phyloP scores from a whole-genome alignment of 1,284 basidiomycete species.

The Ceratobasidium sp. region DNA sequence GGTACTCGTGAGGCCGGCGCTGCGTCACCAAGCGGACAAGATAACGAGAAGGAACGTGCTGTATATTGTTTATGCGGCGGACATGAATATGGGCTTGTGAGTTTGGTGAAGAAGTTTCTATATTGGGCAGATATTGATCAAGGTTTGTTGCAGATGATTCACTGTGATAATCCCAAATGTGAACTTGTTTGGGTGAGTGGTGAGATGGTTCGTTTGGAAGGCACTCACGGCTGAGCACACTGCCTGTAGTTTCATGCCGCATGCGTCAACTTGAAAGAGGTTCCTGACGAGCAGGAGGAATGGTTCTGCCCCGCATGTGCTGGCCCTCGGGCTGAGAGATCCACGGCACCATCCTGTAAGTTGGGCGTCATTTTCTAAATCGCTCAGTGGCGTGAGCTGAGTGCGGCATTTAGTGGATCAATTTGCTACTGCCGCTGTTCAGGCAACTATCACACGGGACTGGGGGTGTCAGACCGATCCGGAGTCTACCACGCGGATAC shows the following conservation, averaged over 20 bases:
- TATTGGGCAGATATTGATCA: neutral
- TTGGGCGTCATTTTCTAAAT: neutral
- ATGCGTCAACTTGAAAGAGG: slow-evolving; percentile 1
- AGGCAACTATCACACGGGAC: neutral
- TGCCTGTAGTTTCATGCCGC: slow-evolving; percentile 5
- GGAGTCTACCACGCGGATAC: neutral
- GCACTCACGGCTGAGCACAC: neutral
- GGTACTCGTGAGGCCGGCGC: neutral
- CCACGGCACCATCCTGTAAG: neutral
- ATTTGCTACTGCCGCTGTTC: slow-evolving; percentile 1
- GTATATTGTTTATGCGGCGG: slow-evolving; percentile 17
- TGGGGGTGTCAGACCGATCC: slow-evolving; percentile 6
- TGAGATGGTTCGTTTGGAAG: neutral
- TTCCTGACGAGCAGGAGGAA: slow-evolving; percentile 2
- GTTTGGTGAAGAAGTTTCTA: slow-evolving; percentile 47
- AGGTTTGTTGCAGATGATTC: slow-evolving; percentile 15
- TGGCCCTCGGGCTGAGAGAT: neutral
- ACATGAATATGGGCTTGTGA: slow-evolving; percentile 18
- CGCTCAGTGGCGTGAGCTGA: neutral
- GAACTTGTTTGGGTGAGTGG: slow-evolving; percentile 5
- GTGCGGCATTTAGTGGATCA: neutral
- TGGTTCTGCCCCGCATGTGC: slow-evolving; percentile 18
- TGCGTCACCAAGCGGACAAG: neutral
- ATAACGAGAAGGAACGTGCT: slow-evolving; percentile 9
- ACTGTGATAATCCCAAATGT: slow-evolving; percentile 3